Conservation (phyloP, 2,329 filamentous ascomycete species). For the Lecanicillium sp. region DNA sequence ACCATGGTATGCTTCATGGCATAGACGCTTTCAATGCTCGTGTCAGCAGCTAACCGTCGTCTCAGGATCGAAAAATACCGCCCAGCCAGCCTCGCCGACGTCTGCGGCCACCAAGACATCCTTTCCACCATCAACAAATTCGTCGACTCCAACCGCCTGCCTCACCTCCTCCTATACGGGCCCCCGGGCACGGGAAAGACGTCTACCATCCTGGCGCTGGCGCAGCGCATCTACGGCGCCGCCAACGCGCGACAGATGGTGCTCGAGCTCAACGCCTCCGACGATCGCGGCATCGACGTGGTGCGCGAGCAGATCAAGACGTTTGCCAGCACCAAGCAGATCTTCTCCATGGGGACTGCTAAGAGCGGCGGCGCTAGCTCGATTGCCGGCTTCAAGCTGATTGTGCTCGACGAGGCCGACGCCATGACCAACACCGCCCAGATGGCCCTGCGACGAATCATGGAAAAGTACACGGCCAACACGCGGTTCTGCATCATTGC, state of each 20-base stretch:
- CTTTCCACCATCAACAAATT: slow-evolving; percentile 97
- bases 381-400: slow-evolving; percentile 82
- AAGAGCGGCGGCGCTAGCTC: slow-evolving; percentile 27
- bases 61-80: slow-evolving; percentile 93
- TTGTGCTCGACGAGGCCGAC: slow-evolving; percentile 97
- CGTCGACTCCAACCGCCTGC: slow-evolving; percentile 85
- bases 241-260: slow-evolving; percentile 98
- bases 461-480: slow-evolving; percentile 99
- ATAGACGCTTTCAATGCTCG: not conserved
- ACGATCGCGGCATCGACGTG: slow-evolving; percentile 95
- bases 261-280: slow-evolving; percentile 91
- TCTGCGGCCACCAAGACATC: slow-evolving; percentile 95
- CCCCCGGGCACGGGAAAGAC: slow-evolving; percentile 97
- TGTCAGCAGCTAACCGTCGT: slow-evolving; percentile 2
- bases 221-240: slow-evolving; percentile 82
- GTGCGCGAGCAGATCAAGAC: slow-evolving; percentile 99
- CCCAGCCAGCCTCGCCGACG: slow-evolving; percentile 79
- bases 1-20: slow-evolving; percentile 60
- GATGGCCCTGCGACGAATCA: slow-evolving; percentile 93
- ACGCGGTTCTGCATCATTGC: slow-evolving; percentile 97
- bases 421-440: slow-evolving; percentile 99
- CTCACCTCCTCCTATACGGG: slow-evolving; percentile 92
- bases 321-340: slow-evolving; percentile 95
- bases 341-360: slow-evolving; percentile 61
- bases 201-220: slow-evolving; percentile 88